These are phyloP conservation scores for Leccinum disarticulatum DNA, from an alignment of 768 basidiomycete genomes.

Conservation along the genomic window DNA sequence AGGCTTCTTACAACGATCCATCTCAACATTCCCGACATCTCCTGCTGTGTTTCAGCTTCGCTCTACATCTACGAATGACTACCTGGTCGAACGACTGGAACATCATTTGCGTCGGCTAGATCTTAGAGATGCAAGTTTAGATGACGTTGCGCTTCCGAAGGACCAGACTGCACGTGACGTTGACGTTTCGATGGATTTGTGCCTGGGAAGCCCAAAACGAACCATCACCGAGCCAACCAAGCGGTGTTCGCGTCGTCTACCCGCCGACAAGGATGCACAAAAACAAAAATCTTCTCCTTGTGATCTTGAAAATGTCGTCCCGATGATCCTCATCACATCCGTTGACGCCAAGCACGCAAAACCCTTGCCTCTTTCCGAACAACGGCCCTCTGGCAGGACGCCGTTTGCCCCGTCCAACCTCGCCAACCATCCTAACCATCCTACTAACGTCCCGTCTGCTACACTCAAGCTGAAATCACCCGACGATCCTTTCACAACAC, in stretches of 20 bases:
- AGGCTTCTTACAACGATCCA: not conserved
- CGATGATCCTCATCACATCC: slow-evolving; percentile 27
- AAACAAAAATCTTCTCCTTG: not conserved
- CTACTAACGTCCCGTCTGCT: slow-evolving; percentile 2
- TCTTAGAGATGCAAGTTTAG: slow-evolving; percentile 14
- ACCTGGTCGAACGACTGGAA: slow-evolving; percentile 23
- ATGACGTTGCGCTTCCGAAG: too few relatives aligned
- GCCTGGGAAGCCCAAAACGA: not conserved
- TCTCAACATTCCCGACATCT: slow-evolving; percentile 13
- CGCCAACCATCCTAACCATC: slow-evolving; percentile 7
- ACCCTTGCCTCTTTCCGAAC: slow-evolving; percentile 17
- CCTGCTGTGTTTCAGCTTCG: slow-evolving; percentile 24
- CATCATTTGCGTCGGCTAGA: slow-evolving; percentile 20
- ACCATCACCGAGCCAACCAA: not conserved
- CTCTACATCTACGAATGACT: slow-evolving; percentile 15
- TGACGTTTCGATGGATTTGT: slow-evolving; percentile 6
- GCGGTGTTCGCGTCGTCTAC: not conserved
- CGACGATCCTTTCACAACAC: slow-evolving; percentile 21
- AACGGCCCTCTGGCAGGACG: slow-evolving; percentile 8
- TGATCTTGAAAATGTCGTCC: slow-evolving; percentile 11
- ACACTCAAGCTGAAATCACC: not conserved
- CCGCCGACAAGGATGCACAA: not conserved
- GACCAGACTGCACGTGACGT: not conserved
- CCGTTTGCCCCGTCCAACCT: slow-evolving; percentile 16
- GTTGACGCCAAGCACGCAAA: slow-evolving; percentile 25